Evolutionary conservation across 1,139 yeast species (phyloP).

Genomic region (Pichia sp.): DNA sequence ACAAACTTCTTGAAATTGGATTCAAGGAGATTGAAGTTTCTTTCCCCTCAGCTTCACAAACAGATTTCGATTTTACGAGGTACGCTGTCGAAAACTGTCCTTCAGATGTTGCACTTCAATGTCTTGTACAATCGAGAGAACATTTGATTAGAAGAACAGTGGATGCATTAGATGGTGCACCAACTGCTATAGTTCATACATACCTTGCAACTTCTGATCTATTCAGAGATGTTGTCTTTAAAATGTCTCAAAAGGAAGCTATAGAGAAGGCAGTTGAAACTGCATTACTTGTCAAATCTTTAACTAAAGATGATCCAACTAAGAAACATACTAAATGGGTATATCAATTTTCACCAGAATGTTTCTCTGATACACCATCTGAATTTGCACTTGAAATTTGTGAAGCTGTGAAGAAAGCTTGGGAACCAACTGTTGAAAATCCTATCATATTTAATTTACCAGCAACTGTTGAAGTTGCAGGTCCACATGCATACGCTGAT

Average conservation of each 20-base stretch:
- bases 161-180: conserved; percentile 83
- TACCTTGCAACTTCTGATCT: conserved; percentile 88
- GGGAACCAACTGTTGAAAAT: conserved; percentile 79
- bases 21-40: conserved; percentile 96
- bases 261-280: conserved; percentile 76
- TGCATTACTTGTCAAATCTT: conserved; percentile 67
- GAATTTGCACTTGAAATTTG: conserved; percentile 82
- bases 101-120: conserved; percentile 85
- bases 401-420: conserved; percentile 90
- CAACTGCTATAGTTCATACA: conserved; percentile 81
- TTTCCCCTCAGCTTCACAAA: conserved; percentile 93
- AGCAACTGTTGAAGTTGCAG: conserved; percentile 91
- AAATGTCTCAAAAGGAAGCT: conserved; percentile 76
- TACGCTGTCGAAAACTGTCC: conserved; percentile 91
- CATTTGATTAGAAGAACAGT: conserved; percentile 85
- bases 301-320: conserved; percentile 83
- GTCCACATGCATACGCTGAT: conserved; percentile 93
- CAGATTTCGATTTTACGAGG: conserved; percentile 92
- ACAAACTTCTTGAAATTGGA: conserved; percentile 78
- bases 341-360: conserved; percentile 92
- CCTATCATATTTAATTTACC: conserved; percentile 95
- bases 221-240: conserved; percentile 87
- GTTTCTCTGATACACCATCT: conserved; percentile 82
- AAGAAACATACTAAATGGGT: conserved; percentile 75
- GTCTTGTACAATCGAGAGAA: conserved; percentile 85